These are phyloP conservation scores for Silene noctiflora DNA, from an alignment of 179 eudicot genomes.

Conservation along the genomic window DNA sequence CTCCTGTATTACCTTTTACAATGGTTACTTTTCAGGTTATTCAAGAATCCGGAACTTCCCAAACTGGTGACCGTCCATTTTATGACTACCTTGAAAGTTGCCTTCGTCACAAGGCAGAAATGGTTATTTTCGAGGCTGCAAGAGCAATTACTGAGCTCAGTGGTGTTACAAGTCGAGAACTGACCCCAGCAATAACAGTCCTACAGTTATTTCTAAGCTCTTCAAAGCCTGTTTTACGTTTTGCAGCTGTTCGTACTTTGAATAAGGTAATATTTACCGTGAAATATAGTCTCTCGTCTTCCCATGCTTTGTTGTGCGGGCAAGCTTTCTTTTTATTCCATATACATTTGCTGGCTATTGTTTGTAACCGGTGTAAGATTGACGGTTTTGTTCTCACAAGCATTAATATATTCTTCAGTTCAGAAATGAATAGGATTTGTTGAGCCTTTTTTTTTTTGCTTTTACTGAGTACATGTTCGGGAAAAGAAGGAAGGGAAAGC, in stretches of 20 bases:
- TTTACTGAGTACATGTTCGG: neutral
- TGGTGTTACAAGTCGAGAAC: slow-evolving; percentile 79
- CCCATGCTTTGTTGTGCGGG: neutral
- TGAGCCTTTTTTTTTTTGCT: neutral
- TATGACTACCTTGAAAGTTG: slow-evolving; percentile 92
- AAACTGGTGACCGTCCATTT: slow-evolving; percentile 87
- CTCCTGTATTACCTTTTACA: slow-evolving; percentile 1
- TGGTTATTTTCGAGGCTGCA: slow-evolving; percentile 95
- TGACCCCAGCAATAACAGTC: slow-evolving; percentile 91
- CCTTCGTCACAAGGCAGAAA: slow-evolving; percentile 97
- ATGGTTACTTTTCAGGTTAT: slow-evolving; percentile 51
- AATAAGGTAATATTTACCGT: slow-evolving; percentile 58
- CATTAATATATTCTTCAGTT: neutral
- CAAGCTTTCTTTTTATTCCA: neutral
- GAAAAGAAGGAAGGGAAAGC: neutral
- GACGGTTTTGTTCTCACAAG: neutral
- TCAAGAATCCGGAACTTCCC: slow-evolving; percentile 67
- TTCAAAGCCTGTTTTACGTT: slow-evolving; percentile 92
- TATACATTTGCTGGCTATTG: neutral
- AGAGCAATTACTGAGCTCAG: slow-evolving; percentile 89
- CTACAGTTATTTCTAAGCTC: slow-evolving; percentile 90
- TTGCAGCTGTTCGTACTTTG: slow-evolving; percentile 95
- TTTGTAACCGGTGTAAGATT: neutral
- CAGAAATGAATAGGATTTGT: neutral
- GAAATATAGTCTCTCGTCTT: neutral